phyloP scores from a whole-genome alignment of 148 eudicot genomes.

The Fagopyrum esculentum region DNA sequence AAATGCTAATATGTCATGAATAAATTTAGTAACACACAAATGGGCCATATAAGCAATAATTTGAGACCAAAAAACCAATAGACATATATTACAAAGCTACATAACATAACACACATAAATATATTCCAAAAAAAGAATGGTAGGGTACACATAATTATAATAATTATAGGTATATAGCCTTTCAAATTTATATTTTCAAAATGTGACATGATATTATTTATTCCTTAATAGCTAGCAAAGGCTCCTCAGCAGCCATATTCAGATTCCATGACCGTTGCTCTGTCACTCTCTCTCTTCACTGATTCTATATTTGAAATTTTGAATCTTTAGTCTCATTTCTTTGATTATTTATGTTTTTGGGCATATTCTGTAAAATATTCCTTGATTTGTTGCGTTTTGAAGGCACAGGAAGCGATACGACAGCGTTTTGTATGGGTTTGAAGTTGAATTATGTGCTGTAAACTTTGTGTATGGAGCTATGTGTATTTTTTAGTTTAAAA shows the following conservation, averaged over 20 bases:
- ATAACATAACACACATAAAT: not conserved
- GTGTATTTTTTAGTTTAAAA: not conserved
- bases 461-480: constrained; percentile 2
- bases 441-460: not conserved
- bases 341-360: not conserved
- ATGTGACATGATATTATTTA: constrained; percentile 7
- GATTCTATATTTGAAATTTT: constrained; percentile 8
- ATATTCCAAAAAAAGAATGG: not conserved
- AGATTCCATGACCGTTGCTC: constrained; percentile 12
- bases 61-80: not conserved
- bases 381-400: constrained; percentile 1
- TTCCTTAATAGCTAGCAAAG: constrained; percentile 9
- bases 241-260: constrained; percentile 5
- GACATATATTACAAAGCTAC: not conserved
- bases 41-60: not conserved
- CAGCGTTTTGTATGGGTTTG: constrained; percentile 4
- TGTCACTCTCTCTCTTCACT: not conserved
- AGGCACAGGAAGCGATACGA: constrained; percentile 9
- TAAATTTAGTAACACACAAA: not conserved
- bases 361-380: not conserved
- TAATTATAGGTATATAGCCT: not conserved
- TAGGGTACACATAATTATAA: not conserved
- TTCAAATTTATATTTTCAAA: constrained; percentile 3
- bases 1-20: too few species aligned
- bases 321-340: not conserved